These are phyloP conservation scores for Eucalyptus regnans DNA, from an alignment of 345 rosid species.

Conservation along the genomic window DNA sequence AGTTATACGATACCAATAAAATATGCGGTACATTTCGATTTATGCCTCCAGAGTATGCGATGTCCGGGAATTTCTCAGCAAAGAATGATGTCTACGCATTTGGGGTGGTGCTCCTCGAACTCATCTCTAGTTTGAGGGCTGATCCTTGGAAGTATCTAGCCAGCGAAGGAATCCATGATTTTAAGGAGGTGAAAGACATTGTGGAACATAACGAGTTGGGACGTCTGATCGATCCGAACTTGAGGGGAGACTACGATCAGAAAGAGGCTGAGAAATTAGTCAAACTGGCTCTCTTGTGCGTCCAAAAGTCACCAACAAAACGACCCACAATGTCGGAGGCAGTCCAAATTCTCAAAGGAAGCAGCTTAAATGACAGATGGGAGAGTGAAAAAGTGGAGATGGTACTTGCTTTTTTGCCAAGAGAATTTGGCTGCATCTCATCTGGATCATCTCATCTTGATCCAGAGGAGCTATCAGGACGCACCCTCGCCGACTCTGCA, in stretches of 20 bases:
- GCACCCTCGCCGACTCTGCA: too few relatives aligned
- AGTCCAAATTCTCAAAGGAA: too few relatives aligned
- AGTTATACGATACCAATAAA: accelerated
- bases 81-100: background rate
- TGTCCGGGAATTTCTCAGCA: background rate
- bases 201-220: background rate
- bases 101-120: background rate
- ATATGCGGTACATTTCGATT: background rate
- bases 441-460: too few relatives aligned
- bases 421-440: too few relatives aligned
- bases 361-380: too few relatives aligned
- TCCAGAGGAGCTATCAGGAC: too few relatives aligned
- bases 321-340: too few relatives aligned
- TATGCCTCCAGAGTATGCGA: background rate
- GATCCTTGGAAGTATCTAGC: accelerated
- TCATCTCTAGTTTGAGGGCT: background rate
- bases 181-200: background rate
- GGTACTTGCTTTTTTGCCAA: too few relatives aligned
- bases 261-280: background rate
- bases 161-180: background rate
- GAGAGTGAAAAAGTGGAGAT: too few relatives aligned
- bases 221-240: background rate
- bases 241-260: background rate
- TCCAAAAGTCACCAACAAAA: background rate
- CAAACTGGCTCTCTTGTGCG: background rate